Percentiles rank a stretch among this genome's conserved stretches.
phyloP scores from a whole-genome alignment of 257 asterid genomes.

The Scutellaria baicalensis region DNA sequence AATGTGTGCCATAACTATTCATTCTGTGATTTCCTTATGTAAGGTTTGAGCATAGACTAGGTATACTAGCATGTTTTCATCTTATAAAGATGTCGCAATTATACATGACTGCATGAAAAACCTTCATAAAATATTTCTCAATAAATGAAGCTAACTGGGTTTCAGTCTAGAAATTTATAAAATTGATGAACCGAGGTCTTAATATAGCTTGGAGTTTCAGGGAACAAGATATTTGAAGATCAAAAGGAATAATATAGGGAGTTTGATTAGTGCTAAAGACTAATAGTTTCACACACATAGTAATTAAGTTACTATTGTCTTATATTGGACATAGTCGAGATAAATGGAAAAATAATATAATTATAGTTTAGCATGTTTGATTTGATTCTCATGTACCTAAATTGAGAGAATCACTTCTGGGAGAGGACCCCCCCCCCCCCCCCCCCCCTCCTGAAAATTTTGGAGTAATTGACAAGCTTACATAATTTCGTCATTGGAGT shows the following conservation, averaged over 20 bases:
- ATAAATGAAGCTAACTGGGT: constrained; percentile 2
- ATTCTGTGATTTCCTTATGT: background rate
- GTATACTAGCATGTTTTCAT: background rate
- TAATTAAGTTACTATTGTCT: background rate
- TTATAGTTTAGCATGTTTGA: background rate
- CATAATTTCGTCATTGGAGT: background rate
- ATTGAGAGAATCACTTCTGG: background rate
- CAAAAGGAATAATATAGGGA: background rate
- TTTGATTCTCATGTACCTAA: constrained; percentile 5
- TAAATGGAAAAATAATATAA: background rate
- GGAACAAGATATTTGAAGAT: background rate
- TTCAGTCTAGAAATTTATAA: background rate
- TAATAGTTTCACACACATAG: background rate
- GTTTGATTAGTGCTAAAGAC: background rate
- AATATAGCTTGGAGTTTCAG: background rate
- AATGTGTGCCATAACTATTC: background rate
- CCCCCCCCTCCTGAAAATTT: background rate
- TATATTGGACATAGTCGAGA: background rate
- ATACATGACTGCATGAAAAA: background rate
- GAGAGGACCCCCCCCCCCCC: background rate
- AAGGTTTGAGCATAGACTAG: background rate
- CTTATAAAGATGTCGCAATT: background rate
- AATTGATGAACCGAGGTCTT: background rate
- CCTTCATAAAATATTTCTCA: background rate
- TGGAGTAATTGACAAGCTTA: background rate